These are phyloP conservation scores for Paramyrothecium roridum DNA, from an alignment of 2,329 filamentous ascomycete species.

Conservation along the genomic window DNA sequence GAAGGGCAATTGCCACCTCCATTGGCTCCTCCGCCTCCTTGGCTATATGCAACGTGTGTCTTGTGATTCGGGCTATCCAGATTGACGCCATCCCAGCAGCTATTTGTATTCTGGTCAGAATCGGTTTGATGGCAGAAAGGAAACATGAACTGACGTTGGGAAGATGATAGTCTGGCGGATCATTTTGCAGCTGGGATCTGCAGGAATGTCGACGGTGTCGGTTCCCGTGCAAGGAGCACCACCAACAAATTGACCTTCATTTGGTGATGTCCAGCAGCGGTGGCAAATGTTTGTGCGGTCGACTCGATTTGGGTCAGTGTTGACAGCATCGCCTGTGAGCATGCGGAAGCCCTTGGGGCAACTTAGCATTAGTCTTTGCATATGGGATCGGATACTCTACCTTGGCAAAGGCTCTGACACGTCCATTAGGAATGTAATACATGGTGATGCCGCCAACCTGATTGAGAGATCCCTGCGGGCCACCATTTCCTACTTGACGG, in stretches of 20 bases:
- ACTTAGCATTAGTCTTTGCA: not conserved
- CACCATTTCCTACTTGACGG: conserved; percentile 12
- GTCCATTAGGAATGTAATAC: conserved; percentile 37
- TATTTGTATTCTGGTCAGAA: not conserved
- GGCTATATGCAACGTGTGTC: not conserved
- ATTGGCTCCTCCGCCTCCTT: not conserved
- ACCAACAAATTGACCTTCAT: conserved; percentile 43
- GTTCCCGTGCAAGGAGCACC: conserved; percentile 45
- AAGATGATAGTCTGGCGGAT: conserved; percentile 52
- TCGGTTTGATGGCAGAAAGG: not conserved
- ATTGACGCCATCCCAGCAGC: not conserved
- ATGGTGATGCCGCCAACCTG: conserved; percentile 42
- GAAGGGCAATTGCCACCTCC: conserved; percentile 1
- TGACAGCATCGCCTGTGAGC: conserved; percentile 40
- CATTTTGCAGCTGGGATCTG: conserved; percentile 43
- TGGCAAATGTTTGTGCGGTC: conserved; percentile 40
- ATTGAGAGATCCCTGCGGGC: conserved; percentile 40
- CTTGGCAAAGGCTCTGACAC: conserved; percentile 39
- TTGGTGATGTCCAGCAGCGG: conserved; percentile 42
- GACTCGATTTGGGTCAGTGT: conserved; percentile 35
- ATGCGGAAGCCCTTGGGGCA: conserved; percentile 39
- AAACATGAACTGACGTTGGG: conserved; percentile 28
- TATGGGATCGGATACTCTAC: conserved; percentile 10
- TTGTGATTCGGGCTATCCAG: not conserved
- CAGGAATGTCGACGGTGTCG: conserved; percentile 48